Conservation (phyloP, 805 yeast species). For the Ascoidea asiatica region DNA sequence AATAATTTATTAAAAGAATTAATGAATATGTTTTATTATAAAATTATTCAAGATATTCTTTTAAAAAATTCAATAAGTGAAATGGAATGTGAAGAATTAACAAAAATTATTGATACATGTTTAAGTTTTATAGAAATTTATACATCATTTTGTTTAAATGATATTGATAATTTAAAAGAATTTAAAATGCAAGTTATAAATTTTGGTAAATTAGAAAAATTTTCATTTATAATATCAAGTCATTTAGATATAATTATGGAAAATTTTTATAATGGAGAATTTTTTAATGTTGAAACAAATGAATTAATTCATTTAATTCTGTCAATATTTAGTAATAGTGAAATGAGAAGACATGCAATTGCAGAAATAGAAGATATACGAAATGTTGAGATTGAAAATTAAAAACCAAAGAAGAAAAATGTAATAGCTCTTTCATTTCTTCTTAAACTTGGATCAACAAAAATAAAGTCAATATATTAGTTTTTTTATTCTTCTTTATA, state of each 20-base stretch:
- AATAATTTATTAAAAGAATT: conserved; percentile 7
- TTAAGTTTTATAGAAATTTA: conserved; percentile 2
- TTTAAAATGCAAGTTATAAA: conserved; percentile 5
- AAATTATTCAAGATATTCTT: conserved; percentile 8
- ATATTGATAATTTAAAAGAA: conserved; percentile 1
- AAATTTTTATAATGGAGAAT: conserved; percentile 29
- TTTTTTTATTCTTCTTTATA: too few species aligned
- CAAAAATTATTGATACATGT: conserved; percentile 5
- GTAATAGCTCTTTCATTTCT: too few species aligned
- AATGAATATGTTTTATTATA: conserved; percentile 9
- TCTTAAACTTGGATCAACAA: too few species aligned
- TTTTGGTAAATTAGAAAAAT: conserved; percentile 6
- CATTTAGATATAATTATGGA: conserved; percentile 29
- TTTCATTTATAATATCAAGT: conserved; percentile 6
- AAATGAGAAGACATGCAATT: conserved; percentile 24
- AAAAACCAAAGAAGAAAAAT: too few species aligned
- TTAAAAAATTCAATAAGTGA: conserved; percentile 6
- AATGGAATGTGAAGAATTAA: conserved; percentile 6
- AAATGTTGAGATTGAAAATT: conserved; percentile 10
- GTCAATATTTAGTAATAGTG: conserved; percentile 25
- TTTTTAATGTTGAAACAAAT: conserved; percentile 25
- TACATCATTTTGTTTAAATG: neutral
- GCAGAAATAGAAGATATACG: conserved; percentile 28
- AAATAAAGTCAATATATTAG: too few species aligned
- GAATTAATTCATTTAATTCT: conserved; percentile 24